Evolutionary conservation across 352 stramenopile species (phyloP), one percentile per base, ranked within the genome.

Genomic region (Globisporangium paroecandrum): DNA sequence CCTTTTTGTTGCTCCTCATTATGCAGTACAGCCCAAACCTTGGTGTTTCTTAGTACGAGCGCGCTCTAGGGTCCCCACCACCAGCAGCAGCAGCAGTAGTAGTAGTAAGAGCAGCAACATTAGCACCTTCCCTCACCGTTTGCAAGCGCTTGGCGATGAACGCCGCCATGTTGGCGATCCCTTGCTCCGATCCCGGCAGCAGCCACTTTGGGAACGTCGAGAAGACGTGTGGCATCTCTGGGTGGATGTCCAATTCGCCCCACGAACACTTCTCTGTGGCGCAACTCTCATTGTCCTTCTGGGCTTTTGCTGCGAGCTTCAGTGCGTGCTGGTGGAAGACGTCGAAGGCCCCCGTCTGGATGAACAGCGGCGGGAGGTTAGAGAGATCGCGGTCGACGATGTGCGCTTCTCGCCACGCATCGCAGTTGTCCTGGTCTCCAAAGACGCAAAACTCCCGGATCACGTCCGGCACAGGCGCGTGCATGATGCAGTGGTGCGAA

Each of bases 401-500:
- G 10, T 69, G 69, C 0, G 74, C 73, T 49, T 88, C 79, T 6
- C 64, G 43, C 82, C 77, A 86, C 36, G 70, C 72, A 1, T 41
- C 36, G 3, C 24, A 7, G 22, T 63, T 60, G 0, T 65, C 25
- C 0, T 58, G 55, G 0, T 65, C 67, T 4, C 67, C 64, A 1
- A 5, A 27, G 3, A 77, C 57, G 63, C 73, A 82, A 3, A 74
- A 73, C 18, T 75, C 66, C 41, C 72, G 72, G 68, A 86, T 79
- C 12, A 68, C 73, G 46, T 81, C 59, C 13, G 75, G 32, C 54
- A 86, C 78, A 3, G 71, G 63, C 34, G 79, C 72, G 53, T 73
- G 73, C 58, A 90, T 75, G 64, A 86, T 78, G 65, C 82, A 90
- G 69, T 87, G 64, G 34, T 75, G 57, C 4, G 79, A 74, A 9